Percentiles rank a stretch among this genome's conserved stretches.
phyloP scores from a whole-genome alignment of 768 basidiomycete genomes.

The Rhizopogon roseolus region DNA sequence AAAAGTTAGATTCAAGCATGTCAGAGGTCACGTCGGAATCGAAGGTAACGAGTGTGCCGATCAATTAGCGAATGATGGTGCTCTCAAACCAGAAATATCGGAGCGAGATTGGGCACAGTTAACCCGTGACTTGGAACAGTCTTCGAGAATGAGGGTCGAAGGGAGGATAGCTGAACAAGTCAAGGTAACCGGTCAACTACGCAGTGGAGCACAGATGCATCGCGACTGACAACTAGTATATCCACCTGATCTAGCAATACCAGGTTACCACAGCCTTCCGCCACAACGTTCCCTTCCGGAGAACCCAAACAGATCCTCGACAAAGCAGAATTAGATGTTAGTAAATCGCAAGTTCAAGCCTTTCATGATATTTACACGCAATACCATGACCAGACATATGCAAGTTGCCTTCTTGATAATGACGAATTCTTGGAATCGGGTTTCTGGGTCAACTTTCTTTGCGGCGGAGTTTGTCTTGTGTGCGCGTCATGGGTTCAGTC shows the following conservation, averaged over 20 bases:
- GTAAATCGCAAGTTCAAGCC: not conserved
- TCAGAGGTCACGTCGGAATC: constrained; percentile 74
- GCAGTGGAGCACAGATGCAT: not conserved
- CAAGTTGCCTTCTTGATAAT: constrained; percentile 32
- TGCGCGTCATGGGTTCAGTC: not conserved
- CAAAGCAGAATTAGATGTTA: constrained; percentile 19
- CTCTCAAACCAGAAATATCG: constrained; percentile 27
- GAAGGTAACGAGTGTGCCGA: constrained; percentile 90
- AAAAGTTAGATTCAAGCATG: constrained; percentile 59
- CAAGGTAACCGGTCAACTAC: not conserved
- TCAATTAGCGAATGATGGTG: constrained; percentile 58
- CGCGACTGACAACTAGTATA: not conserved
- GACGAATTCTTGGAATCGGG: constrained; percentile 22
- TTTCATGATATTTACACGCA: not conserved
- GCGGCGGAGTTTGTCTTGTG: not conserved
- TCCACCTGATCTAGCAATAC: not conserved
- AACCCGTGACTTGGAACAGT: not conserved
- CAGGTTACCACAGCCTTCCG: not conserved
- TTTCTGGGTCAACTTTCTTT: constrained; percentile 12
- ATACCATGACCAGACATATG: constrained; percentile 18
- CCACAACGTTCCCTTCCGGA: not conserved
- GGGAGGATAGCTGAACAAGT: not conserved
- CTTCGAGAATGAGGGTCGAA: not conserved
- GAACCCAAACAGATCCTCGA: not conserved
- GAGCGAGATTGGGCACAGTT: constrained; percentile 59